Evolutionary conservation across 257 asterid genomes (phyloP).

Genomic region (Solanum ossicruentum): DNA sequence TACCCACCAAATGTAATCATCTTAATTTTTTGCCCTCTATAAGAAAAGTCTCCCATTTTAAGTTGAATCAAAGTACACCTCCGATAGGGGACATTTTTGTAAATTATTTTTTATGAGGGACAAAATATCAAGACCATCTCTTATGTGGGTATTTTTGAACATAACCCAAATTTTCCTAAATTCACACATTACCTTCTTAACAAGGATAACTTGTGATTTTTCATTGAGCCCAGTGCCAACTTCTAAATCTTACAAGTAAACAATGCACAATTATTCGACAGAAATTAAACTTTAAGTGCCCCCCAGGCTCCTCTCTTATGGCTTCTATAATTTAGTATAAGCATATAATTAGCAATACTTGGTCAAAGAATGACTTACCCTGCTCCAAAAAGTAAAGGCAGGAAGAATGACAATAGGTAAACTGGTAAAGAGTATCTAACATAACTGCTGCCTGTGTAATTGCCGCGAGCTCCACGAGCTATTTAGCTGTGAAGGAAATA

Average conservation of each 20-base stretch:
- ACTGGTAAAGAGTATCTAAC: background rate
- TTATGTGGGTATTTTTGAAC: no score
- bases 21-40: no score
- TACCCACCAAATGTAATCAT: no score
- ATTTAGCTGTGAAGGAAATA: conserved; percentile 55
- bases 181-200: background rate
- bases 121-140: no score
- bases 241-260: background rate
- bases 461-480: conserved; percentile 82
- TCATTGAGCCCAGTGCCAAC: background rate
- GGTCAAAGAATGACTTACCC: background rate
- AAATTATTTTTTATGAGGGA: no score
- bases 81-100: no score
- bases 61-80: no score
- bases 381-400: background rate
- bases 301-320: background rate
- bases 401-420: background rate
- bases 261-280: background rate
- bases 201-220: background rate
- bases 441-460: conserved; percentile 43
- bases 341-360: background rate
- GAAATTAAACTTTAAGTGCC: background rate
- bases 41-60: no score
- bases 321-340: background rate
- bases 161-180: background rate